A percentile compares a stretch with the other conserved stretches of the same genome.
phyloP scores from a whole-genome alignment of 345 rosid genomes.

The Mangifera indica region DNA sequence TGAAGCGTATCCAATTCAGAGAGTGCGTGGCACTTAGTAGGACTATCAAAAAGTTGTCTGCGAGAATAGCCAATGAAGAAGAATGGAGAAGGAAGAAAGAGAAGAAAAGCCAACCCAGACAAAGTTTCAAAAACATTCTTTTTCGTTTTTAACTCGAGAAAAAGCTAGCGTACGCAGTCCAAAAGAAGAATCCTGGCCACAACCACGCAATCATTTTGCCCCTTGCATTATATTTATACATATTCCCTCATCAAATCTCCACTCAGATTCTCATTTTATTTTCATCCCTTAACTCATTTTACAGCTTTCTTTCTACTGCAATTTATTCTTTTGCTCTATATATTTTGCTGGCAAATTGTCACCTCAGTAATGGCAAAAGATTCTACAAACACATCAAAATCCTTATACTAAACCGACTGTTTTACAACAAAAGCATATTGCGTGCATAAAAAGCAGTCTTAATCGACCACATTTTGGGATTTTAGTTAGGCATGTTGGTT shows the following conservation, averaged over 20 bases:
- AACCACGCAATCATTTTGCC: constrained; percentile 41
- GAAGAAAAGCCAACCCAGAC: constrained; percentile 13
- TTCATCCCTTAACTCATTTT: too few species aligned
- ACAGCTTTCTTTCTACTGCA: too few species aligned
- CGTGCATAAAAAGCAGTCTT: neutral
- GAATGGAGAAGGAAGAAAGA: neutral
- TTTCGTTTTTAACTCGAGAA: constrained; percentile 19
- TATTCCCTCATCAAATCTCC: constrained; percentile 10
- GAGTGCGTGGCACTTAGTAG: constrained; percentile 25
- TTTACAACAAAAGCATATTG: neutral
- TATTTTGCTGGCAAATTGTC: neutral
- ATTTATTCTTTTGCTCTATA: too few species aligned
- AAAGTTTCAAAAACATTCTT: constrained; percentile 6
- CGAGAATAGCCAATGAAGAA: constrained; percentile 1
- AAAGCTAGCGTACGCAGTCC: constrained; percentile 57
- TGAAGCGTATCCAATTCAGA: constrained; percentile 5
- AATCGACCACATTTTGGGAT: neutral
- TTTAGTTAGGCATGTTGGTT: neutral
- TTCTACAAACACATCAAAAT: neutral
- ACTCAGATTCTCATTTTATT: constrained; percentile 8
- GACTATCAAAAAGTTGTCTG: constrained; percentile 25
- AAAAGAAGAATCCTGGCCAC: constrained; percentile 50
- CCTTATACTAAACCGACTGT: neutral
- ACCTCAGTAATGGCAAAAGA: neutral
- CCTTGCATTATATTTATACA: constrained; percentile 9